phyloP scores from a whole-genome alignment of 805 yeast species.

The Saccharomycopsis sp. region DNA sequence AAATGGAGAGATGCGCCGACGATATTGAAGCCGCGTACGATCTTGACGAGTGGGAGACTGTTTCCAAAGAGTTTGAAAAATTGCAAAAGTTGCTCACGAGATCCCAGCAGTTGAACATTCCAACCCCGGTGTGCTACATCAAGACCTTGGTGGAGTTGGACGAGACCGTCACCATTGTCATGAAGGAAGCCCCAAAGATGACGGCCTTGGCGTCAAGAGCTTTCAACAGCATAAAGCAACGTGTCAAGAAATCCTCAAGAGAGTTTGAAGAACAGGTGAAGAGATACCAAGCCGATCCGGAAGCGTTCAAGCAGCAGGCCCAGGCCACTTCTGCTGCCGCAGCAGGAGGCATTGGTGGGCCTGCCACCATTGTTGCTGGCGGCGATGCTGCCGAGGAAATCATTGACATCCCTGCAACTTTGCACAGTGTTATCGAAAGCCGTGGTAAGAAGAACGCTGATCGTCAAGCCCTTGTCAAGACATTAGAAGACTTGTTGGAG shows the following conservation, averaged over 20 bases:
- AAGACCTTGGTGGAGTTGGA: slow-evolving; percentile 65
- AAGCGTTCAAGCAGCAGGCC: slow-evolving; percentile 53
- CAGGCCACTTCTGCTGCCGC: slow-evolving; percentile 26
- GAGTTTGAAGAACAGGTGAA: slow-evolving; percentile 56
- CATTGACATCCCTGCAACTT: slow-evolving; percentile 56
- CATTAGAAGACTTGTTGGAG: slow-evolving; percentile 49
- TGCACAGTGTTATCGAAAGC: slow-evolving; percentile 70
- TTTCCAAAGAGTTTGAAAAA: slow-evolving; percentile 70
- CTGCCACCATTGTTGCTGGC: slow-evolving; percentile 26
- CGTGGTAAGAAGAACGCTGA: slow-evolving; percentile 96
- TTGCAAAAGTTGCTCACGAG: slow-evolving; percentile 57
- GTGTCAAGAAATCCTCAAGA: slow-evolving; percentile 70
- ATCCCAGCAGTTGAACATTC: slow-evolving; percentile 66
- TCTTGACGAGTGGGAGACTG: slow-evolving; percentile 49
- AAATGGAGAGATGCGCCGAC: slow-evolving; percentile 62
- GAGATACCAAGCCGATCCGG: slow-evolving; percentile 60
- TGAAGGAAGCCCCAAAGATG: slow-evolving; percentile 52
- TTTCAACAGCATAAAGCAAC: slow-evolving; percentile 78
- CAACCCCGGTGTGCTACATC: slow-evolving; percentile 65
- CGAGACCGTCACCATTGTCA: slow-evolving; percentile 44
- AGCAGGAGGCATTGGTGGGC: too few species aligned
- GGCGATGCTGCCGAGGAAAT: slow-evolving; percentile 28
- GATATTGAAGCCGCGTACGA: slow-evolving; percentile 40
- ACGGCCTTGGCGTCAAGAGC: slow-evolving; percentile 80
- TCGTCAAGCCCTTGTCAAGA: slow-evolving; percentile 62